Percentiles rank a stretch among this genome's conserved stretches.
These are phyloP conservation scores for Mollisia scopiformis DNA, from an alignment of 2,329 filamentous ascomycete species.

Conservation along the genomic window DNA sequence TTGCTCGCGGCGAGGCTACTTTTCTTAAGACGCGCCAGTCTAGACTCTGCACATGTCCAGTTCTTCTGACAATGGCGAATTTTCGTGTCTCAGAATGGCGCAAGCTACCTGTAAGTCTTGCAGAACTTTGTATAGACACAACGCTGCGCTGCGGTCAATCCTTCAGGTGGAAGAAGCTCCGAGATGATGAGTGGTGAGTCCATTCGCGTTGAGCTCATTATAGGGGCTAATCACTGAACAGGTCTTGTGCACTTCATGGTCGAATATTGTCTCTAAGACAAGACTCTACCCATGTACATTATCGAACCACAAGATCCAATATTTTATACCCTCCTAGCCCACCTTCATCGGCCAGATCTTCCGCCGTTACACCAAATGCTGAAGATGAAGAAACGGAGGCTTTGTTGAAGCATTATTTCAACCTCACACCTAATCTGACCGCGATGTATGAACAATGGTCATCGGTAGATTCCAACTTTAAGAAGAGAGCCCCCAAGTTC, in stretches of 20 bases:
- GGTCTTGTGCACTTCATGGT: constrained; percentile 83
- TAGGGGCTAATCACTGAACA: constrained; percentile 38
- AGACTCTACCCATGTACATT: constrained; percentile 78
- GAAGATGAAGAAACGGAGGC: constrained; percentile 71
- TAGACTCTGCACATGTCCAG: background rate
- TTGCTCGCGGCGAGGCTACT: background rate
- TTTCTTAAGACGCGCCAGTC: background rate
- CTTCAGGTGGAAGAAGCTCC: constrained; percentile 89
- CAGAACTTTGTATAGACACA: constrained; percentile 92
- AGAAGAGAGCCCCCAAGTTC: constrained; percentile 82
- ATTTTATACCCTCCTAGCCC: constrained; percentile 40
- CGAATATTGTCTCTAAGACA: constrained; percentile 85
- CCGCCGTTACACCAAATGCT: constrained; percentile 40
- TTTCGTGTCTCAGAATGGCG: constrained; percentile 75
- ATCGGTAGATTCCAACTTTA: constrained; percentile 82
- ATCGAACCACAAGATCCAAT: constrained; percentile 68
- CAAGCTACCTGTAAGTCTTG: constrained; percentile 79
- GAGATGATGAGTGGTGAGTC: constrained; percentile 79
- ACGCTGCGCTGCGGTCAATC: constrained; percentile 94
- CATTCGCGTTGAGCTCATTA: constrained; percentile 4
- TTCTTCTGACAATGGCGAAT: constrained; percentile 28
- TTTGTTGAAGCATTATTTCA: constrained; percentile 84
- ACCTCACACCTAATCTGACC: constrained; percentile 75
- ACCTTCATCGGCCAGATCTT: constrained; percentile 39
- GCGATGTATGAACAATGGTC: constrained; percentile 88